Conservation (phyloP, 306 rosid genomes). For the Castanea crenata region DNA sequence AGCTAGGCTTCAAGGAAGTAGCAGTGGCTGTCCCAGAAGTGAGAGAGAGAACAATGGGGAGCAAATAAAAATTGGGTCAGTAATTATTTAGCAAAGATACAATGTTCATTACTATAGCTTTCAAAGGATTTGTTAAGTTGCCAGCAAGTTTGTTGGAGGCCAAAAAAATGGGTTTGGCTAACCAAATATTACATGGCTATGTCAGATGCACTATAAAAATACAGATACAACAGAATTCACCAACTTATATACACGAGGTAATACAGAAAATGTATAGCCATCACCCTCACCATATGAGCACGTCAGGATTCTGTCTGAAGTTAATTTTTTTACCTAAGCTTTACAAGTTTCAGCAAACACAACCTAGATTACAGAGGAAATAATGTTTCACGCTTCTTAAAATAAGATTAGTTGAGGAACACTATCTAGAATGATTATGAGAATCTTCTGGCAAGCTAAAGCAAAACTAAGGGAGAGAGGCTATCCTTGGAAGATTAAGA, state of each 20-base stretch:
- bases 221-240: neutral
- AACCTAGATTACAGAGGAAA: slow-evolving; percentile 27
- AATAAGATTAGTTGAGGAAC: neutral
- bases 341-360: slow-evolving; percentile 11
- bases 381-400: slow-evolving; percentile 7
- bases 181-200: neutral
- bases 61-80: no score
- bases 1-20: no score
- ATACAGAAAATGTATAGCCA: neutral
- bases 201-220: neutral
- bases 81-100: no score
- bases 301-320: slow-evolving; percentile 37
- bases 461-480: slow-evolving; percentile 69
- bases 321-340: slow-evolving; percentile 28
- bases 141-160: no score
- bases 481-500: slow-evolving; percentile 71
- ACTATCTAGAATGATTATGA: slow-evolving; percentile 41
- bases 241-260: neutral
- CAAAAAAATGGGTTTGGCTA: no score
- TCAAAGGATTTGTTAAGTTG: no score
- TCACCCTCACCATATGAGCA: neutral
- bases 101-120: no score
- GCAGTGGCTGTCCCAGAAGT: no score
- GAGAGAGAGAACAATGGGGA: no score
- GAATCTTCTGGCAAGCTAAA: slow-evolving; percentile 48